Evolutionary conservation across 352 stramenopile species (phyloP), one percentile per base, ranked within the genome.

Genomic region (Globisporangium paroecandrum): DNA sequence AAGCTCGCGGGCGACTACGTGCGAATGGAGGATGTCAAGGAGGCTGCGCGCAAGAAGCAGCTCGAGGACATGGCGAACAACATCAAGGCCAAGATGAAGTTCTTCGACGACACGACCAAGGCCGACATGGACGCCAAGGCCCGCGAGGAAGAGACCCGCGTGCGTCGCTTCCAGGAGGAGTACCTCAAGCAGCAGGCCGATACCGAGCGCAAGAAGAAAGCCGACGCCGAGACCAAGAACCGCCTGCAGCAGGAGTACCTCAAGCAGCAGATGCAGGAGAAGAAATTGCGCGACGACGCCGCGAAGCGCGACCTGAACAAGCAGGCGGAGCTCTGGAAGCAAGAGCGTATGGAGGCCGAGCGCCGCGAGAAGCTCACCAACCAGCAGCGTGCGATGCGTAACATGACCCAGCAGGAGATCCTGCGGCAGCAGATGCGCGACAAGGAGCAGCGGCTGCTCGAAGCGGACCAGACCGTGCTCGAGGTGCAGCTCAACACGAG

Each of bases 51-150:
- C 15, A 75, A 74, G 53, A 76, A 88, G 63, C 79, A 90, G 53
- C 77, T 94, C 25, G 84, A 90, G 34, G 82, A 79, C n/a, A 77
- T 94, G 76, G 78, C 78, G 4, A 79, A 76, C 51, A 90, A 83
- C 59, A 89, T 94, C 70, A 87, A 91, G 69, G 82, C 81, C 58
- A 87, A 87, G 60, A 94, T 93, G 87, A 92, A 93, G 68, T 88
- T 92, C 66, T 94, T 92, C 41, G 82, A 83, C 61, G 84, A 94
- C 70, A 94, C 87, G 3, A 74, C 84, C 32, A 93, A 91, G 27
- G 85, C 80, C 1, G 75, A 82, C 36, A 89, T 77, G 55, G 82
- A 93, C 41, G 79, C 80, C 25, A 83, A 80, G 41, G 78, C 72
- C 0, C 75, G 75, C n/a, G 84, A 92, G 32, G 87, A 93, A 43